Percentiles rank a stretch among this genome's conserved stretches.
phyloP scores from a whole-genome alignment of 2,329 filamentous ascomycete species.

The Macrophomina phaseolina region DNA sequence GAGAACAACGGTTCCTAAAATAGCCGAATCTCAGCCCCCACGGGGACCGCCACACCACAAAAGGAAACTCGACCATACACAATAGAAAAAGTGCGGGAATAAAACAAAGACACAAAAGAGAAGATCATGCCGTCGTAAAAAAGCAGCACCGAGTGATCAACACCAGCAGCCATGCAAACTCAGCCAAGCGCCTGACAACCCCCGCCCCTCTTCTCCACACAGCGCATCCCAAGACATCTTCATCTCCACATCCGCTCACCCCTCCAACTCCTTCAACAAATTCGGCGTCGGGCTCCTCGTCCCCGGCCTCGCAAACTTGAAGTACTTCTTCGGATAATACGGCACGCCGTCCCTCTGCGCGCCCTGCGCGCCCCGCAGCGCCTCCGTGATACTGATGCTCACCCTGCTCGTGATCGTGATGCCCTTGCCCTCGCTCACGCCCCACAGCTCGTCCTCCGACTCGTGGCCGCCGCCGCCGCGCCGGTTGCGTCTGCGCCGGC shows the following conservation, averaged over 20 bases:
- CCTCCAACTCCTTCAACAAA: conserved; percentile 1
- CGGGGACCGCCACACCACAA: not conserved
- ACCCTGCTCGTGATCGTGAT: conserved; percentile 21
- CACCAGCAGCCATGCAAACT: not conserved
- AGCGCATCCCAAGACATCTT: not conserved
- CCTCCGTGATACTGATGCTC: conserved; percentile 20
- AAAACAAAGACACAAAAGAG: not conserved
- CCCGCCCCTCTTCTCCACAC: not conserved
- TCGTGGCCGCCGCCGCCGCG: not conserved
- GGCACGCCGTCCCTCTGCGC: not conserved
- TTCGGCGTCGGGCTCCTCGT: conserved; percentile 14
- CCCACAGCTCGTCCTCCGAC: conserved; percentile 6
- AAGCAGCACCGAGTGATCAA: not conserved
- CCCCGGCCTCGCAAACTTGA: conserved; percentile 9
- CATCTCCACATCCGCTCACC: not conserved
- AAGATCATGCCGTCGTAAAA: not conserved
- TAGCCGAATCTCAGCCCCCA: not conserved
- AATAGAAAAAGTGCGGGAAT: not conserved
- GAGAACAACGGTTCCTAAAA: not conserved
- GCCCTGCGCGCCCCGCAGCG: not conserved
- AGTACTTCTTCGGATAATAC: conserved; percentile 15
- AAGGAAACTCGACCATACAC: not conserved
- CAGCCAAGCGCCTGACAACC: not conserved
- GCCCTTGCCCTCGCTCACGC: not conserved
- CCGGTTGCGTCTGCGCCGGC: not conserved